Percentiles rank a stretch among this genome's conserved stretches.
phyloP scores from a whole-genome alignment of 352 stramenopile species.

The Phytophthora kernoviae region DNA sequence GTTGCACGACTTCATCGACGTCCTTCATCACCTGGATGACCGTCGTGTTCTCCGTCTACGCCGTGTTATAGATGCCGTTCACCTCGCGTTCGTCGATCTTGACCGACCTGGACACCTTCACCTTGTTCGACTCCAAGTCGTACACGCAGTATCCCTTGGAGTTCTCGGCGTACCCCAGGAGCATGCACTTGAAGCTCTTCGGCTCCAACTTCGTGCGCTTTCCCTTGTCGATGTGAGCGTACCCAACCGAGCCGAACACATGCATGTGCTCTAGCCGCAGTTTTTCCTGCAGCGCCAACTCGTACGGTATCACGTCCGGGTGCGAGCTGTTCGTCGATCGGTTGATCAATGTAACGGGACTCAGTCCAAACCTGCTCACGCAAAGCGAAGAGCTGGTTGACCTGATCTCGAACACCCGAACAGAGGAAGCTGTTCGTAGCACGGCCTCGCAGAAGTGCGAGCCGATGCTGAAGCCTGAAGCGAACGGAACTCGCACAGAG shows the following conservation, averaged over 20 bases:
- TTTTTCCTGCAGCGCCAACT: constrained; percentile 9
- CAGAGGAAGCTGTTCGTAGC: no score
- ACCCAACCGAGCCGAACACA: constrained; percentile 30
- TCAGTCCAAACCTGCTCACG: no score
- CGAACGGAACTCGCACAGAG: no score
- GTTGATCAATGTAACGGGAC: no score
- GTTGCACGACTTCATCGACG: constrained; percentile 1
- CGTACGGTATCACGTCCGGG: constrained; percentile 9
- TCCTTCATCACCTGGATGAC: constrained; percentile 5
- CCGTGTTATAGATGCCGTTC: constrained; percentile 14
- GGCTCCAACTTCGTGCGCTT: constrained; percentile 28
- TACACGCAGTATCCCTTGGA: constrained; percentile 26
- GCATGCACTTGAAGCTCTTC: constrained; percentile 27
- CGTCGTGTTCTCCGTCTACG: background rate
- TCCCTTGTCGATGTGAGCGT: constrained; percentile 21
- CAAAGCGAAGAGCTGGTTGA: no score
- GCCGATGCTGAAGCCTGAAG: no score
- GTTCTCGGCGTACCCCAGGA: constrained; percentile 23
- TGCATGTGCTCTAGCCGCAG: constrained; percentile 16
- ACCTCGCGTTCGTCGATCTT: constrained; percentile 23
- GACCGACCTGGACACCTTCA: constrained; percentile 16
- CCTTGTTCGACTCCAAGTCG: constrained; percentile 14
- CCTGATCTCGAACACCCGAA: no score
- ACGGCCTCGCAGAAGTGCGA: no score
- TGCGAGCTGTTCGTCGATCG: constrained; percentile 5